phyloP scores from a whole-genome alignment of 257 asterid species.

The Primulina tabacum region DNA sequence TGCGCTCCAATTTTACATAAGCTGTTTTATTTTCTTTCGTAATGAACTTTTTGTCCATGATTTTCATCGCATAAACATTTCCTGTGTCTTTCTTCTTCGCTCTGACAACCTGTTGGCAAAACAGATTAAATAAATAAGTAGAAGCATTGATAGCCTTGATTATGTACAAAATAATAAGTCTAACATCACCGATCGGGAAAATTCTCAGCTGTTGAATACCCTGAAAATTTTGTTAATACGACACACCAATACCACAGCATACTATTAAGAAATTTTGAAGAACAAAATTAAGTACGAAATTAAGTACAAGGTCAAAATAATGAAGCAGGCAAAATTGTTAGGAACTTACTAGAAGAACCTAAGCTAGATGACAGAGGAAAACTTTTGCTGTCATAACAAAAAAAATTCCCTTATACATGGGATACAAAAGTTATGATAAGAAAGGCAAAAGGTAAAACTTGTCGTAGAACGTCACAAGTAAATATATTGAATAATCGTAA shows the following conservation, averaged over 20 bases:
- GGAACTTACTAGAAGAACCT: not conserved
- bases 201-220: not conserved
- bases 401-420: not conserved
- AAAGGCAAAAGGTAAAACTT: conserved; percentile 3
- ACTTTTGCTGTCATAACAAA: not conserved
- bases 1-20: conserved; percentile 94
- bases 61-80: conserved; percentile 83
- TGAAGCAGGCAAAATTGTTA: not conserved
- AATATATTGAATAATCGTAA: not conserved
- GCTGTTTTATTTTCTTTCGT: conserved; percentile 98
- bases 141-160: conserved; percentile 15
- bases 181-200: not conserved
- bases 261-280: not conserved
- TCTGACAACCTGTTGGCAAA: conserved; percentile 73
- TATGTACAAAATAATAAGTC: not conserved
- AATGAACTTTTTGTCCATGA: conserved; percentile 96
- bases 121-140: conserved; percentile 10
- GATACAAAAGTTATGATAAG: not conserved
- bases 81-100: conserved; percentile 95
- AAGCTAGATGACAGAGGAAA: not conserved
- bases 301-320: not conserved
- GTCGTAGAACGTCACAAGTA: not conserved
- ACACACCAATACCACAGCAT: not conserved
- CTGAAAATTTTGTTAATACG: no score
- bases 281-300: not conserved